These are phyloP conservation scores for Diaporthe aspalathi DNA, from an alignment of 2,329 filamentous ascomycete species.

Conservation along the genomic window DNA sequence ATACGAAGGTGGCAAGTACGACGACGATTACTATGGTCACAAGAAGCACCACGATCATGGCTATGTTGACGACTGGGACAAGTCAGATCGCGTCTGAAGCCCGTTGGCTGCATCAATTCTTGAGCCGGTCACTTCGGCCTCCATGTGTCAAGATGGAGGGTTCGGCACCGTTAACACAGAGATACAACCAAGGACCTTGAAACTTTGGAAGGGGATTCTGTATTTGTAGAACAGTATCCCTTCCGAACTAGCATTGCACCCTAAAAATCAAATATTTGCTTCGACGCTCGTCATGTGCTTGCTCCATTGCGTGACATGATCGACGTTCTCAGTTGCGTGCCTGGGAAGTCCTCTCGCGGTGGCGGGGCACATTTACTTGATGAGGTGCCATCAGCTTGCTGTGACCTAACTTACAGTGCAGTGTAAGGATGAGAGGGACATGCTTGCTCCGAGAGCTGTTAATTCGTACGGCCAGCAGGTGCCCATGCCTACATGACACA, in stretches of 20 bases:
- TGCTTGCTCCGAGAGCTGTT: background rate
- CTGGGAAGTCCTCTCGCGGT: background rate
- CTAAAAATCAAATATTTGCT: background rate
- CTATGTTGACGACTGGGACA: slow-evolving; percentile 22
- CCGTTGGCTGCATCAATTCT: background rate
- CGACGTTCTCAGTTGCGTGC: background rate
- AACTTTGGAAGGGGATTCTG: slow-evolving; percentile 8
- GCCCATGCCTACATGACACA: too few relatives aligned
- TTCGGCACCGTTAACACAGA: background rate
- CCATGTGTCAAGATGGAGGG: background rate
- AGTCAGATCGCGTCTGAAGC: background rate
- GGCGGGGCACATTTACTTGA: background rate
- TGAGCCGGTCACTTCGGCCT: background rate
- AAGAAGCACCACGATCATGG: background rate
- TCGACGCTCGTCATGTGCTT: background rate
- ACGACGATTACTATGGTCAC: background rate
- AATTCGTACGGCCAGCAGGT: too few relatives aligned
- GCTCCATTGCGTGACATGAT: slow-evolving; percentile 1
- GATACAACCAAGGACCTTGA: slow-evolving; percentile 32
- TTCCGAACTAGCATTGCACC: slow-evolving; percentile 18
- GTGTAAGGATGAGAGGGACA: background rate
- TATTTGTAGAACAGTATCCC: slow-evolving; percentile 35
- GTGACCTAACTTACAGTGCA: too few relatives aligned
- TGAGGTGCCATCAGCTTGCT: background rate
- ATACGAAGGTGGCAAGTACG: background rate